Evolutionary conservation across 2,329 filamentous ascomycete genomes (phyloP).

Genomic region (Fusarium sambucinum): DNA sequence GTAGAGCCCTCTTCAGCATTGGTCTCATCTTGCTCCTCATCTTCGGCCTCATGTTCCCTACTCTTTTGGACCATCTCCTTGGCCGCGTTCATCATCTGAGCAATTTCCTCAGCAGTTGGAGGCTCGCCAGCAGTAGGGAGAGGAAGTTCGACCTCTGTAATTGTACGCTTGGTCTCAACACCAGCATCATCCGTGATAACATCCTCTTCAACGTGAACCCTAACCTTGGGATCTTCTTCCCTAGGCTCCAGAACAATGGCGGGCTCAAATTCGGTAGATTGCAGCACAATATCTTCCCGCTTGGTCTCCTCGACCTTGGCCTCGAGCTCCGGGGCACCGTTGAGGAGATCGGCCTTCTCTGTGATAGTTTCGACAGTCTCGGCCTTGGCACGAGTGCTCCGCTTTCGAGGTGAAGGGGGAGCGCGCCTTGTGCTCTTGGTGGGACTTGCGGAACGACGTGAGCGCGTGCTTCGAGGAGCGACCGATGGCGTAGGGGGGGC

Average conservation of each 20-base stretch:
- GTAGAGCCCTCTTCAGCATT: conserved; percentile 55
- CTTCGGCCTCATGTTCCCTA: conserved; percentile 61
- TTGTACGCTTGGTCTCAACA: conserved; percentile 76
- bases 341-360: conserved; percentile 48
- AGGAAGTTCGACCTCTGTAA: conserved; percentile 82
- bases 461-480: conserved; percentile 60
- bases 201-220: conserved; percentile 77
- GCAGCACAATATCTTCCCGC: conserved; percentile 55
- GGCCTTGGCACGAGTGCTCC: conserved; percentile 59
- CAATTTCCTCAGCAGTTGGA: conserved; percentile 80
- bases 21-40: conserved; percentile 53
- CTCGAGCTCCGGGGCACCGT: conserved; percentile 40
- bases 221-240: conserved; percentile 71
- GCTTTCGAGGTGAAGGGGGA: conserved; percentile 67
- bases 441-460: conserved; percentile 69
- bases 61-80: conserved; percentile 86
- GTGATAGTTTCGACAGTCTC: conserved; percentile 52
- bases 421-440: conserved; percentile 62
- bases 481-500: conserved; percentile 64
- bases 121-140: conserved; percentile 69
- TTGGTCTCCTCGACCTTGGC: conserved; percentile 46
- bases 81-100: conserved; percentile 86
- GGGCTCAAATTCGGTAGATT: conserved; percentile 64
- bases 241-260: conserved; percentile 62
- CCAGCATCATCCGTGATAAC: conserved; percentile 66